These are phyloP conservation scores for Diutina neorugosa DNA, from an alignment of 1,139 yeast genomes.

Conservation along the genomic window DNA sequence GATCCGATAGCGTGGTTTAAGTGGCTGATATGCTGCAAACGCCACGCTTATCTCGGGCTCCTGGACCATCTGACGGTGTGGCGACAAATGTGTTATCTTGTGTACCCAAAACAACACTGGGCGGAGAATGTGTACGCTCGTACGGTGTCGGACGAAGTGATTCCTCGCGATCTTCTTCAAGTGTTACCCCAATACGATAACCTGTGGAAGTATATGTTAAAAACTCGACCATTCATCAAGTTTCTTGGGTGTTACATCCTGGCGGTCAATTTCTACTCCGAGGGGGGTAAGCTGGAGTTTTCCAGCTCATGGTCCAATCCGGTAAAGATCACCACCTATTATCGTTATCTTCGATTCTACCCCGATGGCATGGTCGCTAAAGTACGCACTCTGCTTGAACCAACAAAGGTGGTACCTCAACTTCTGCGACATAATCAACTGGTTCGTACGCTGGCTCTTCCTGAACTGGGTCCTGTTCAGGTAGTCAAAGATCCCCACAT, in stretches of 20 bases:
- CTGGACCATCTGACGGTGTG: conserved; percentile 36
- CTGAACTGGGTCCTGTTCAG: conserved; percentile 5
- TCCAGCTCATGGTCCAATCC: conserved; percentile 68
- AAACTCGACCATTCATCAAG: conserved; percentile 52
- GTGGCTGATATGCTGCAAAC: conserved; percentile 50
- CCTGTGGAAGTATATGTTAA: conserved; percentile 43
- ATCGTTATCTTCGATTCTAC: conserved; percentile 71
- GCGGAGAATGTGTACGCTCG: conserved; percentile 7
- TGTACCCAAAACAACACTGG: conserved; percentile 33
- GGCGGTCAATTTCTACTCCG: conserved; percentile 71
- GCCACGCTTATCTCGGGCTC: conserved; percentile 52
- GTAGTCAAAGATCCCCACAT: conserved; percentile 19
- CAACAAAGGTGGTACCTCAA: conserved; percentile 44
- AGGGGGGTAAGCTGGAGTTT: conserved; percentile 59
- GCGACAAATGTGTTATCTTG: conserved; percentile 40
- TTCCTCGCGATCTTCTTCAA: conserved; percentile 28
- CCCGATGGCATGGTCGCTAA: conserved; percentile 67
- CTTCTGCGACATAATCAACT: not conserved
- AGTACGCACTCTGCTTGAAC: conserved; percentile 56
- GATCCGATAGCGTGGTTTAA: conserved; percentile 61
- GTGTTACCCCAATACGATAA: conserved; percentile 36
- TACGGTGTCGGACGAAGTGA: conserved; percentile 18
- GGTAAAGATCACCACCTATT: conserved; percentile 74
- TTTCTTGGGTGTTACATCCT: conserved; percentile 79
- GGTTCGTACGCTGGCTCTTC: conserved; percentile 5